These are phyloP conservation scores for Schizothecium vesticola DNA, from an alignment of 495 filamentous ascomycete species.

Conservation along the genomic window DNA sequence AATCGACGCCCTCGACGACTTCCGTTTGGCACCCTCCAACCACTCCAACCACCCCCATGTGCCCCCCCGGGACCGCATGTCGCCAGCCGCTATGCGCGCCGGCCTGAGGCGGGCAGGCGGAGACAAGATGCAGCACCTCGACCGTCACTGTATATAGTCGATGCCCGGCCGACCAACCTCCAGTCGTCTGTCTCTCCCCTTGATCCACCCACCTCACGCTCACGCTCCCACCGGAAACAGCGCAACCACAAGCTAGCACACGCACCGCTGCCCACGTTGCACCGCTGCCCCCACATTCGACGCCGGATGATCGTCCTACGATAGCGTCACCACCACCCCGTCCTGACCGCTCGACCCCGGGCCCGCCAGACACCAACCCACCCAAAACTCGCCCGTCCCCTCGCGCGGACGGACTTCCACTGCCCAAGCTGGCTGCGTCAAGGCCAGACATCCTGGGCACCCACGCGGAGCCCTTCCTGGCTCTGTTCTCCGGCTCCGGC, in stretches of 20 bases:
- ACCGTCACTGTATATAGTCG: not conserved
- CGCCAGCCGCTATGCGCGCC: not conserved
- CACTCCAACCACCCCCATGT: not conserved
- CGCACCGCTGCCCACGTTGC: not conserved
- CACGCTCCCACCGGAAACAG: not conserved
- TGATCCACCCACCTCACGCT: not conserved
- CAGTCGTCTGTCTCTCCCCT: not conserved
- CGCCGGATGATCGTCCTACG: constrained; percentile 14
- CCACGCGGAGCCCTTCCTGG: constrained; percentile 6
- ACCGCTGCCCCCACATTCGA: constrained; percentile 12
- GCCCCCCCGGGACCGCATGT: not conserved
- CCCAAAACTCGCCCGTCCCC: not conserved
- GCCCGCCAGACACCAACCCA: not conserved
- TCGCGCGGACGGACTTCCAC: not conserved
- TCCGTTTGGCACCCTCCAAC: constrained; percentile 12
- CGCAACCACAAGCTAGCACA: not conserved
- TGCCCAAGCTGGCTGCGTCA: constrained; percentile 22
- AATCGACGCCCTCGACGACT: constrained; percentile 20
- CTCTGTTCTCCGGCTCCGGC: constrained; percentile 5
- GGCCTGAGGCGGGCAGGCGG: not conserved
- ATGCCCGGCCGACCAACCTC: not conserved
- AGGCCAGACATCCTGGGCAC: constrained; percentile 9
- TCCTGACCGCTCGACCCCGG: not conserved
- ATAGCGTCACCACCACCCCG: constrained; percentile 7
- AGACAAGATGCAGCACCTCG: not conserved